Conservation (phyloP, 2,329 filamentous ascomycete species). For the Niveomyces coronatus region DNA sequence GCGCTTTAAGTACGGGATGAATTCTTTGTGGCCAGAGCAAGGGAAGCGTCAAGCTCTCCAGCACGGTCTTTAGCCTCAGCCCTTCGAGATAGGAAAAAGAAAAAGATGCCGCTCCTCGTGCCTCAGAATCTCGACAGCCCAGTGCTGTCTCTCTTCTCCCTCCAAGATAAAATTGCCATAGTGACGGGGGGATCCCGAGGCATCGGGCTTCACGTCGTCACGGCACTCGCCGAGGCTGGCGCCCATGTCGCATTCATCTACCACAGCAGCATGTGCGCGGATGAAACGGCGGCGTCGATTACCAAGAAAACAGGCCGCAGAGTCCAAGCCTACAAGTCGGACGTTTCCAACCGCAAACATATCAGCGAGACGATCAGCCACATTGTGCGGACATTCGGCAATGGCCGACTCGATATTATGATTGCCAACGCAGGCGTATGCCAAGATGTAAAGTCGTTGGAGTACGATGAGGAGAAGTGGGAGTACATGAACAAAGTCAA, state of each 20-base stretch:
- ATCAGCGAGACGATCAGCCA: not conserved
- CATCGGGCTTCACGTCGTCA: constrained; percentile 9
- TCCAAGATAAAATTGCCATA: constrained; percentile 9
- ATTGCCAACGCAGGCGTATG: not conserved
- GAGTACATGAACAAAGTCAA: constrained; percentile 14
- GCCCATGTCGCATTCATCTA: constrained; percentile 9
- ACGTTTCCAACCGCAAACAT: not conserved
- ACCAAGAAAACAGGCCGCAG: not conserved
- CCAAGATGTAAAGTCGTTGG: not conserved
- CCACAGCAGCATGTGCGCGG: not conserved
- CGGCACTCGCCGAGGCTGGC: constrained; percentile 6
- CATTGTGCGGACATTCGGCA: not conserved
- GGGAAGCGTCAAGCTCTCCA: too few species aligned
- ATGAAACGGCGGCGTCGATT: constrained; percentile 16
- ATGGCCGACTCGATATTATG: not conserved
- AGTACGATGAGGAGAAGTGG: not conserved
- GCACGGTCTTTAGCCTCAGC: too few species aligned
- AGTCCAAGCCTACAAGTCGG: not conserved
- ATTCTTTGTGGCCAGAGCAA: too few species aligned
- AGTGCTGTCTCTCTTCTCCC: constrained; percentile 3
- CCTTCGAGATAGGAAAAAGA: too few species aligned
- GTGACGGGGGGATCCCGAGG: constrained; percentile 10
- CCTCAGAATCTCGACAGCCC: not conserved
- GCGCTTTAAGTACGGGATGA: too few species aligned
- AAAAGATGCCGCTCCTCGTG: not conserved